phyloP scores from a whole-genome alignment of 1,284 basidiomycete species.

The Termitomyces sp. region DNA sequence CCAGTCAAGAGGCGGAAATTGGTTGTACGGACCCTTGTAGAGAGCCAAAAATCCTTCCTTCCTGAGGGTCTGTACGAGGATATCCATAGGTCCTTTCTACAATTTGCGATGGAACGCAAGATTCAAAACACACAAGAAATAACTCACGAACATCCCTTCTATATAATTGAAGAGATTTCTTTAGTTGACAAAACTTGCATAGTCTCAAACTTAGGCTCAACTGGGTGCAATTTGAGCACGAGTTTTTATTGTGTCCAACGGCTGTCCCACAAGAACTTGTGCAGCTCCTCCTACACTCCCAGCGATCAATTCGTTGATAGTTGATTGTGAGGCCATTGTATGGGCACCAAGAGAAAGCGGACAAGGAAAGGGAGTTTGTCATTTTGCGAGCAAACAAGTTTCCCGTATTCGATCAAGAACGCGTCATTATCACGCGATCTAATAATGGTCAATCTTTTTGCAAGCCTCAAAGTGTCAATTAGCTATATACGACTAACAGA shows the following conservation, averaged over 20 bases:
- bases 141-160: conserved; percentile 80
- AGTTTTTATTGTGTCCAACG: conserved; percentile 85
- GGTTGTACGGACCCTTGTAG: conserved; percentile 70
- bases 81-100: conserved; percentile 91
- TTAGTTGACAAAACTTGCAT: conserved; percentile 8
- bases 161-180: background rate
- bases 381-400: background rate
- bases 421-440: conserved; percentile 15
- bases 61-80: conserved; percentile 71
- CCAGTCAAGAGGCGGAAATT: background rate
- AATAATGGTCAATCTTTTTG: background rate
- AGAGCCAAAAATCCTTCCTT: conserved; percentile 89
- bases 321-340: conserved; percentile 30
- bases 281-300: conserved; percentile 77
- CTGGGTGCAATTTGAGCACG: conserved; percentile 76
- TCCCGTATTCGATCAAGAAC: background rate
- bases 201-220: conserved; percentile 25
- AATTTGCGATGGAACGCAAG: background rate
- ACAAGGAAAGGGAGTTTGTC: background rate
- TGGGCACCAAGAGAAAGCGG: background rate
- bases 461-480: no score
- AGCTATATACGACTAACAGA: background rate
- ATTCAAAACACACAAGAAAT: background rate
- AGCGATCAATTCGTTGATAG: conserved; percentile 69
- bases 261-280: conserved; percentile 83